Evolutionary conservation across 2,329 filamentous ascomycete species (phyloP), one percentile per base, ranked within the genome.

Genomic region (Chrysoporthe austroafricana): DNA sequence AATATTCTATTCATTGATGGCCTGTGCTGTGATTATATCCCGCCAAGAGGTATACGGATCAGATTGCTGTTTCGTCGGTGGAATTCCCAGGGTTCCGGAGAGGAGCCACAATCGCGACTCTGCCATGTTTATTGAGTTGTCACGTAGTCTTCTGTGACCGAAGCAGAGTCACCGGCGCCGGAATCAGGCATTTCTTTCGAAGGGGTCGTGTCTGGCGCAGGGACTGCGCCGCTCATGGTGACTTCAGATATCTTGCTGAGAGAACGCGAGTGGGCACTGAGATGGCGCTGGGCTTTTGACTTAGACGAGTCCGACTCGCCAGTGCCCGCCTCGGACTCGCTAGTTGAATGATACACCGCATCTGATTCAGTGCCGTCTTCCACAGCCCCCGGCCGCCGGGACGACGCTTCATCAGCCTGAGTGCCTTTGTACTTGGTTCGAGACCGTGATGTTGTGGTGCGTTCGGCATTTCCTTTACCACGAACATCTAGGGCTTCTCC

Each of bases 151-250:
- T n/a, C 54, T 39, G 54, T 32, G 16, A 7, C 21, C 14, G 50
- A 32, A 4, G 18, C 48, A 13, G 62, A 43, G 36, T 63, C 36
- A 16, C 39, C 48, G 21, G 36, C 21, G 26, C n/a, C 39, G 4
- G 6, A 8, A 16, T 42, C 50, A 7, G 21, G 14, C 16, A 39
- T 42, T 3, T 39, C 16, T 2, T 32, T 56, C 4, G 50, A 57
- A 44, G 36, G 21, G 9, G 36, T 2, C 5, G 43, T 11, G 8
- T n/a, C n/a, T n/a, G n/a, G 9, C 7, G 21, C 11, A 21, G 6
- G 36, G 16, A 44, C 39, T 39, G 50, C 48, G 18, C 61, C 61
- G 34, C 48, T 63, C 61, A 63, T 63, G 8, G 61, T 36, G n/a
- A 52, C 46, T 18, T 63, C 61, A 6, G 61, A 56, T 16, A 48